Evolutionary conservation across 768 basidiomycete species (phyloP).

Genomic region (Neoboletus brunneissimus): DNA sequence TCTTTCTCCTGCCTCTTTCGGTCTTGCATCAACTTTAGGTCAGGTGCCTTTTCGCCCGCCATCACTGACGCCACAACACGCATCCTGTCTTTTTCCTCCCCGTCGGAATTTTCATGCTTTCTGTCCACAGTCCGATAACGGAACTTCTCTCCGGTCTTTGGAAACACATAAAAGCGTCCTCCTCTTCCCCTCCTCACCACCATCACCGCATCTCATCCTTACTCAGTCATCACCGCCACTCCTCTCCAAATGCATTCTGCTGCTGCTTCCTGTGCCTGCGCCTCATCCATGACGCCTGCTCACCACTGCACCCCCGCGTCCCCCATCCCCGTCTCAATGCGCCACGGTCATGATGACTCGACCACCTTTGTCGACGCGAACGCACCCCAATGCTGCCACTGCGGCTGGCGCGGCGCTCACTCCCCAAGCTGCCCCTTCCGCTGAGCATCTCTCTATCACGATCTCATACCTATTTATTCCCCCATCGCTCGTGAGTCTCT

Average conservation of each 20-base stretch:
- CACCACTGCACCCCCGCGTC: slow-evolving; percentile 10
- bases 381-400: slow-evolving; percentile 78
- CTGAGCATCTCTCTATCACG: slow-evolving; percentile 30
- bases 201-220: slow-evolving; percentile 1
- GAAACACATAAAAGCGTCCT: slow-evolving; percentile 29
- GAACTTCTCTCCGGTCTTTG: slow-evolving; percentile 29
- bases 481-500: slow-evolving; percentile 19
- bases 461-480: slow-evolving; percentile 29
- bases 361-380: slow-evolving; percentile 43
- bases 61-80: slow-evolving; percentile 39
- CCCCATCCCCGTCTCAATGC: slow-evolving; percentile 24
- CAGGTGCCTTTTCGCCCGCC: slow-evolving; percentile 33
- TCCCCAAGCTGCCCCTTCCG: slow-evolving; percentile 66
- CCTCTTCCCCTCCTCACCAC: neutral
- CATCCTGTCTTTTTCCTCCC: slow-evolving; percentile 24
- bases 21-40: slow-evolving; percentile 23
- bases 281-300: slow-evolving; percentile 6
- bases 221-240: neutral
- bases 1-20: slow-evolving; percentile 18
- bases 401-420: slow-evolving; percentile 63
- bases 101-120: slow-evolving; percentile 34
- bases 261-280: slow-evolving; percentile 12
- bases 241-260: slow-evolving; percentile 20
- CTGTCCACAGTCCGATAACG: slow-evolving; percentile 37
- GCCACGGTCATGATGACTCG: slow-evolving; percentile 26